These are phyloP conservation scores for Sporobolomyces phaffii DNA, from an alignment of 768 basidiomycete species.

Conservation along the genomic window DNA sequence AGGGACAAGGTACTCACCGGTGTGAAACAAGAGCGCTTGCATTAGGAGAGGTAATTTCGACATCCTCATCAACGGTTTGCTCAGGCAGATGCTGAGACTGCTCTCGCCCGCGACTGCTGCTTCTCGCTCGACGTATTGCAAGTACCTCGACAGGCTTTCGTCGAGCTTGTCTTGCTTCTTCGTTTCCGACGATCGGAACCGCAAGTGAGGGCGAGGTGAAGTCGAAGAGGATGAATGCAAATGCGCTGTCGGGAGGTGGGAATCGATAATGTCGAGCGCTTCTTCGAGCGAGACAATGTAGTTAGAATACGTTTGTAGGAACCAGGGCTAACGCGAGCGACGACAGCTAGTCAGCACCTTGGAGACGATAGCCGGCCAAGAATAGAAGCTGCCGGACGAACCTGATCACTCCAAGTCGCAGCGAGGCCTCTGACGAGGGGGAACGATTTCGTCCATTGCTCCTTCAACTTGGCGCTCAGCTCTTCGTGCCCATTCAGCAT, in stretches of 20 bases:
- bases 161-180: conserved; percentile 57
- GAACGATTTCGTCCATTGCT: conserved; percentile 91
- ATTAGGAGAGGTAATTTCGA: conserved; percentile 96
- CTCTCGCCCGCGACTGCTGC: conserved; percentile 86
- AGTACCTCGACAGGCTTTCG: conserved; percentile 70
- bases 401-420: conserved; percentile 41
- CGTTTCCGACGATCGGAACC: conserved; percentile 53
- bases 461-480: conserved; percentile 74
- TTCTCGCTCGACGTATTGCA: conserved; percentile 68
- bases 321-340: conserved; percentile 45
- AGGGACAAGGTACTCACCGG: conserved; percentile 22
- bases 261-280: conserved; percentile 79
- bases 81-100: conserved; percentile 85
- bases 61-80: conserved; percentile 93
- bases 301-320: conserved; percentile 85
- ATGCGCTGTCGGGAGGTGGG: conserved; percentile 57
- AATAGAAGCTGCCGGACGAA: not conserved
- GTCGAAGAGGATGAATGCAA: not conserved
- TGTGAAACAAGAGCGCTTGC: conserved; percentile 87
- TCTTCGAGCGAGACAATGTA: conserved; percentile 92
- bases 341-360: no score
- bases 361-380: no score
- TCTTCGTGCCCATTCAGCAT: conserved; percentile 84
- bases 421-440: conserved; percentile 38
- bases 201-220: conserved; percentile 55